These are phyloP conservation scores for Paraphaeosphaeria sporulosa DNA, from an alignment of 2,329 filamentous ascomycete genomes.

Conservation along the genomic window DNA sequence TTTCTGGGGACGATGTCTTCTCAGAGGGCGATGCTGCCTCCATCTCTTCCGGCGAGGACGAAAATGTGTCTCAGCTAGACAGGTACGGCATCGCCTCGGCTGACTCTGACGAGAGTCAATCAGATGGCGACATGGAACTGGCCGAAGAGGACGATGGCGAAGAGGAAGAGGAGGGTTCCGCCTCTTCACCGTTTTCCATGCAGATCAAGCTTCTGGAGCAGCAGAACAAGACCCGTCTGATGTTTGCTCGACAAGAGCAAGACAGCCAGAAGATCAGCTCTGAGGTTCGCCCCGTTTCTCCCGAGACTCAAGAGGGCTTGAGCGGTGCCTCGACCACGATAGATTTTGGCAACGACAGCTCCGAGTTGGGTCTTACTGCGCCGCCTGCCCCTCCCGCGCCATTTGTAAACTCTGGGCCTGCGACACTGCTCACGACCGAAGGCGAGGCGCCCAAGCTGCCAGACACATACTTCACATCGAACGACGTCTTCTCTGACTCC, in stretches of 20 bases:
- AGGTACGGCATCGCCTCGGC: neutral
- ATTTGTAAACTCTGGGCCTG: neutral
- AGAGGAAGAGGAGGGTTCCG: conserved; percentile 5
- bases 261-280: neutral
- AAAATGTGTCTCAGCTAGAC: conserved; percentile 3
- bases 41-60: conserved; percentile 1
- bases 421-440: neutral
- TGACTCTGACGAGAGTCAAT: conserved; percentile 10
- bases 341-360: neutral
- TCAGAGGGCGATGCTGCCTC: neutral
- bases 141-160: neutral
- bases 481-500: conserved; percentile 8
- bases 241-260: neutral
- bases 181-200: neutral
- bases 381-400: neutral
- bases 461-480: neutral
- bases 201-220: conserved; percentile 6
- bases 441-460: conserved; percentile 1
- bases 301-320: neutral
- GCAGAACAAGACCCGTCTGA: neutral
- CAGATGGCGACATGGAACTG: conserved; percentile 9
- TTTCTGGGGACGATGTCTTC: neutral
- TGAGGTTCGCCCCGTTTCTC: neutral
- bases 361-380: neutral
- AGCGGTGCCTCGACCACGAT: neutral